Evolutionary conservation across 2,329 filamentous ascomycete genomes (phyloP).

Genomic region (Colletotrichum sp.): DNA sequence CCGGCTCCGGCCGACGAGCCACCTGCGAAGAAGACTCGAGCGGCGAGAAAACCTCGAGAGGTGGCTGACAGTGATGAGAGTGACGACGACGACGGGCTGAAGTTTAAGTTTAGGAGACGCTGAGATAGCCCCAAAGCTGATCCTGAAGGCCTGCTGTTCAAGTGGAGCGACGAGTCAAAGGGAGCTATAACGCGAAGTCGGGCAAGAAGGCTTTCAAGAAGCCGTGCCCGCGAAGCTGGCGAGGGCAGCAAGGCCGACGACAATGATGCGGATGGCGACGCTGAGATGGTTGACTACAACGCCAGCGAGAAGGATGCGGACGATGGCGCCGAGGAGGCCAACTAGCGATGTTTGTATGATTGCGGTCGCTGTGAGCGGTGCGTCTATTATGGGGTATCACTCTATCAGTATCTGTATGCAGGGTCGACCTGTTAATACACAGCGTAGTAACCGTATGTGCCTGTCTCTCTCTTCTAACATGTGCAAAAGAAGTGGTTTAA

Average conservation of each 20-base stretch:
- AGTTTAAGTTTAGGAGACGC: slow-evolving; percentile 60
- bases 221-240: background rate
- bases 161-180: background rate
- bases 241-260: background rate
- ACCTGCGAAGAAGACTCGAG: slow-evolving; percentile 36
- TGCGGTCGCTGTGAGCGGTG: background rate
- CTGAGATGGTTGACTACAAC: background rate
- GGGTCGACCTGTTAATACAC: background rate
- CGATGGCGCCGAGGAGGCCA: background rate
- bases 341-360: background rate
- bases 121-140: slow-evolving; percentile 24
- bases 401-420: slow-evolving; percentile 24
- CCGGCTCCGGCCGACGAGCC: slow-evolving; percentile 31
- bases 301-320: background rate
- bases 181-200: background rate
- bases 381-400: slow-evolving; percentile 34
- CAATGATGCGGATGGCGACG: background rate
- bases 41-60: slow-evolving; percentile 38
- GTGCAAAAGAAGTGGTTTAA: slow-evolving; percentile 27
- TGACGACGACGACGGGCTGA: slow-evolving; percentile 62
- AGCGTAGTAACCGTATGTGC: background rate
- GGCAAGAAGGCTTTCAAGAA: background rate
- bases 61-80: slow-evolving; percentile 51
- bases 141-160: background rate
- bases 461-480: background rate